phyloP scores from a whole-genome alignment of 1,284 basidiomycete genomes.

The Agaricales sp. region DNA sequence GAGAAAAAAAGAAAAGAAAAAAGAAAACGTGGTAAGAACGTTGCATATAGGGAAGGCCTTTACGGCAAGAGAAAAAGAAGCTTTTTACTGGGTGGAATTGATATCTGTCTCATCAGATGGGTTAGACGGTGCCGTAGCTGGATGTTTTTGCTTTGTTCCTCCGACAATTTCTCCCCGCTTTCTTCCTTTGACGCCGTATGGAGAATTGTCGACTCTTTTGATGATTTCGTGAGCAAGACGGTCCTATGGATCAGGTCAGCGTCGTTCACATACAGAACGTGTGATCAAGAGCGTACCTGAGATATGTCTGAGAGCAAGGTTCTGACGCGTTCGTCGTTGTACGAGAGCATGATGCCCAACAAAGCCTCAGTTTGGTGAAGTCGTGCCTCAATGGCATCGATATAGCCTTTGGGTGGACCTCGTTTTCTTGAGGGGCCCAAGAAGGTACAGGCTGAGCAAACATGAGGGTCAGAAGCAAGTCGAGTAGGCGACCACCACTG shows the following conservation, averaged over 20 bases:
- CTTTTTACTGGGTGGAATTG: constrained; percentile 47
- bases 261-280: too few species aligned
- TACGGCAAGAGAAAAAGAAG: constrained; percentile 8
- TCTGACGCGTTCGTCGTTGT: constrained; percentile 54
- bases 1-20: constrained; percentile 7
- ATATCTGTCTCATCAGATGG: constrained; percentile 18
- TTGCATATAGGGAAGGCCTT: not conserved
- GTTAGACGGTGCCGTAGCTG: not conserved
- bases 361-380: constrained; percentile 82
- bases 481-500: not conserved
- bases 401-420: constrained; percentile 82
- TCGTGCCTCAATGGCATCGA: constrained; percentile 82
- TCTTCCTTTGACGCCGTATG: constrained; percentile 58
- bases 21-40: constrained; percentile 4
- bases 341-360: constrained; percentile 64
- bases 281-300: too few species aligned
- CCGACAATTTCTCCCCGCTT: not conserved
- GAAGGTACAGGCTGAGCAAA: constrained; percentile 59
- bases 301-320: constrained; percentile 48
- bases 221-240: constrained; percentile 66
- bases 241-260: constrained; percentile 33
- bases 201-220: constrained; percentile 61
- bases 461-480: not conserved
- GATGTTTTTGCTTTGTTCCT: not conserved
- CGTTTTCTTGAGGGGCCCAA: constrained; percentile 75